Conservation (phyloP, 768 basidiomycete genomes). For the Hypholoma fasciculare region DNA sequence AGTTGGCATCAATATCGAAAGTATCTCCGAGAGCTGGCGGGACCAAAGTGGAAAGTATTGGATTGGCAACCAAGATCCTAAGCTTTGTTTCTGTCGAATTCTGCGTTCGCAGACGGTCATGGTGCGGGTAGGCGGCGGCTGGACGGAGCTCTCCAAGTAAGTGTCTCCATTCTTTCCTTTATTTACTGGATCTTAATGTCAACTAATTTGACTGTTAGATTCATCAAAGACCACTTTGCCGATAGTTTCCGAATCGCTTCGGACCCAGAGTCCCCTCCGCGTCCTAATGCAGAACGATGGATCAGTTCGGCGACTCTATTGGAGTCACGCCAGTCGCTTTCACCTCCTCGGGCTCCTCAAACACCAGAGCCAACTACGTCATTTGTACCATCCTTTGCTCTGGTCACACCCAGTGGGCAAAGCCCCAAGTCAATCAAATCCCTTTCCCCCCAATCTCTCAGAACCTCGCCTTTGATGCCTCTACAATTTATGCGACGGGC, state of each 20-base stretch:
- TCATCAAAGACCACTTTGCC: constrained; percentile 85
- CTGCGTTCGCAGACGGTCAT: constrained; percentile 91
- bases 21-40: constrained; percentile 83
- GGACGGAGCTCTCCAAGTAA: constrained; percentile 89
- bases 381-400: constrained; percentile 65
- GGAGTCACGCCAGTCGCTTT: constrained; percentile 37
- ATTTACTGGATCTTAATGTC: not conserved
- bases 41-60: constrained; percentile 95
- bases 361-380: constrained; percentile 69
- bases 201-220: constrained; percentile 43
- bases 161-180: not conserved
- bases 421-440: constrained; percentile 53
- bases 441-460: constrained; percentile 51
- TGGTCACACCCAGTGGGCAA: constrained; percentile 56
- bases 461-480: constrained; percentile 70
- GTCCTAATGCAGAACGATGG: constrained; percentile 60
- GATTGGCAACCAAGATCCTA: constrained; percentile 92
- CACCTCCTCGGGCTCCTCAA: constrained; percentile 6
- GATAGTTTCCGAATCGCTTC: constrained; percentile 76
- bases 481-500: constrained; percentile 86
- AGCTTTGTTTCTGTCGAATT: constrained; percentile 90
- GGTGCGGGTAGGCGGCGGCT: constrained; percentile 96
- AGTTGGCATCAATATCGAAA: constrained; percentile 80
- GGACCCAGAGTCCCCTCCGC: constrained; percentile 65
- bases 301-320: constrained; percentile 76